Conservation (phyloP, 108 stramenopile genomes). For the Cyclotella sp. region DNA sequence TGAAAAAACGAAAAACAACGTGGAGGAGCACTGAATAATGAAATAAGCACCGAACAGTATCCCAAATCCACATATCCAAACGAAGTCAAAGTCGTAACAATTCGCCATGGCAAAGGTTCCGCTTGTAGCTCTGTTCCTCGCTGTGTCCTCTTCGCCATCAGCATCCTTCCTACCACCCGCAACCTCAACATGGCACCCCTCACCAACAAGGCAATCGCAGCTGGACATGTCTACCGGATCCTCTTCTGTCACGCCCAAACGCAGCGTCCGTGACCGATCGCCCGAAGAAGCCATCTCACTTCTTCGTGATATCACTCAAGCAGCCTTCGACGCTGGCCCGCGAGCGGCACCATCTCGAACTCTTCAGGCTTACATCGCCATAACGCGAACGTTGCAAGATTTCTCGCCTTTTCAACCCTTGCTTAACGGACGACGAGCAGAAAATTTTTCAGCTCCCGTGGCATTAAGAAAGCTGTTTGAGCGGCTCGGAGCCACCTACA, state of each 20-base stretch:
- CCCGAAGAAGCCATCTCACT: conserved; percentile 70
- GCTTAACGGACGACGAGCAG: conserved; percentile 31
- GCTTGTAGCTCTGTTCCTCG: neutral
- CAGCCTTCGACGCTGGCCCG: conserved; percentile 82
- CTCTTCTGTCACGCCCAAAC: conserved; percentile 42
- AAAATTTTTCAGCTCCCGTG: conserved; percentile 65
- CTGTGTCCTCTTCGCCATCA: neutral
- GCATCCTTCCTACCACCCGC: neutral
- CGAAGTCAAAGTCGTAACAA: no score
- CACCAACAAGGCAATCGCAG: neutral
- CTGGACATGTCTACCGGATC: conserved; percentile 13
- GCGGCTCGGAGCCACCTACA: conserved; percentile 93
- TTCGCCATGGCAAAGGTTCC: neutral
- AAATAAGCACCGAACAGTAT: no score
- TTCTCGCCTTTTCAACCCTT: conserved; percentile 62
- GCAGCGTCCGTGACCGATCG: conserved; percentile 73
- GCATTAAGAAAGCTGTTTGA: conserved; percentile 89
- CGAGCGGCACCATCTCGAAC: conserved; percentile 80
- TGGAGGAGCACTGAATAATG: no score
- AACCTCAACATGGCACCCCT: neutral
- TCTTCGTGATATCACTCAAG: conserved; percentile 73
- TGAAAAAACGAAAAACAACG: no score
- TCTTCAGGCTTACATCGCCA: conserved; percentile 79
- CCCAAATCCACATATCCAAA: no score
- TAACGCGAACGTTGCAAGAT: conserved; percentile 74